These are phyloP conservation scores for Chrysochromulina parva DNA, from an alignment of 78 protist genomes.

Conservation along the genomic window DNA sequence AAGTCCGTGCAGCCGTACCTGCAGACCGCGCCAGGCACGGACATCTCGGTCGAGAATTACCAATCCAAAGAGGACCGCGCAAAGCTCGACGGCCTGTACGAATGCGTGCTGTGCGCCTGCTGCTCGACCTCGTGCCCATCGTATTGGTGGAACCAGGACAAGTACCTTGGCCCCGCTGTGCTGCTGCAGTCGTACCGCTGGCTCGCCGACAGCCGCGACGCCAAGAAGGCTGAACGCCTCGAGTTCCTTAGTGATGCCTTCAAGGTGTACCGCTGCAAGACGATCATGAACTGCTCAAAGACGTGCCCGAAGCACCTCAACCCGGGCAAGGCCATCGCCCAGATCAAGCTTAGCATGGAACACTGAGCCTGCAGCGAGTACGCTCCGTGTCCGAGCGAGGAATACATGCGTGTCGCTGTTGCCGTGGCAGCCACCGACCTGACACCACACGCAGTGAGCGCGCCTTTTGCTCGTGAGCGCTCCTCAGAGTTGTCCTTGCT, in stretches of 20 bases:
- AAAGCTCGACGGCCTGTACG: conserved; percentile 50
- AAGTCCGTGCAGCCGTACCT: conserved; percentile 58
- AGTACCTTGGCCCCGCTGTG: conserved; percentile 66
- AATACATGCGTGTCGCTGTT: too few species aligned
- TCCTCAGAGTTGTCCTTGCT: too few species aligned
- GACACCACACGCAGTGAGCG: not conserved
- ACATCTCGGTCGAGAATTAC: not conserved
- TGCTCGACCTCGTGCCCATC: conserved; percentile 67
- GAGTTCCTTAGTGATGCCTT: conserved; percentile 37
- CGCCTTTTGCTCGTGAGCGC: too few species aligned
- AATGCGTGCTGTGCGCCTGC: conserved; percentile 68
- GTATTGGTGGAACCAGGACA: conserved; percentile 60
- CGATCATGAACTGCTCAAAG: conserved; percentile 66
- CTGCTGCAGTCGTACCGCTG: conserved; percentile 70
- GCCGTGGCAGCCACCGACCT: too few species aligned
- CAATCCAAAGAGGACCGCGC: conserved; percentile 47
- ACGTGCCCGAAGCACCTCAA: conserved; percentile 64
- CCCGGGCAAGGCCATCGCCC: conserved; percentile 53
- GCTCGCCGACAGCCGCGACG: conserved; percentile 63
- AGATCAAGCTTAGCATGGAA: conserved; percentile 2
- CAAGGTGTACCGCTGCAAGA: conserved; percentile 55
- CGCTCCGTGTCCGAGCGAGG: too few species aligned
- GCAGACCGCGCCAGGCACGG: too few species aligned
- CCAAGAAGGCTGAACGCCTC: conserved; percentile 37
- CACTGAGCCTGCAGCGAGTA: not conserved